A percentile compares a stretch with the other conserved stretches of the same genome.
Evolutionary conservation across 257 asterid genomes (phyloP).

Genomic region (Oldenlandia corymbosa): DNA sequence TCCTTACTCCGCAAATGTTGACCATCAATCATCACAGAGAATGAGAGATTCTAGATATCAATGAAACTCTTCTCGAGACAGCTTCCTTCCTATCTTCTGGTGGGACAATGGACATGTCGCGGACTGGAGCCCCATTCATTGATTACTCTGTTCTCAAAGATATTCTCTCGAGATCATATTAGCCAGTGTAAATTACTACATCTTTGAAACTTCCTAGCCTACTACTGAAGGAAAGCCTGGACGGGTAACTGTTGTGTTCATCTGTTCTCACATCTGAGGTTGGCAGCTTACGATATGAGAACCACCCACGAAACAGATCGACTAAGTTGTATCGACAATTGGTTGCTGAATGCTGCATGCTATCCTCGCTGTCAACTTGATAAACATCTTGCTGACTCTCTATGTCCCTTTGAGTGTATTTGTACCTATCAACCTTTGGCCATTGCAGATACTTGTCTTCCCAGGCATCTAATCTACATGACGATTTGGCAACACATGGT

Average conservation of each 20-base stretch:
- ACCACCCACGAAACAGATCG: slow-evolving; percentile 45
- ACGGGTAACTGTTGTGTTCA: slow-evolving; percentile 25
- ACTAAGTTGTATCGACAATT: slow-evolving; percentile 31
- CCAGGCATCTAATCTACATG: slow-evolving; percentile 1
- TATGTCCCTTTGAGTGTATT: slow-evolving; percentile 9
- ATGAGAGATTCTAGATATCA: neutral
- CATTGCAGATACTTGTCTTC: neutral
- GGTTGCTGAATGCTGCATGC: slow-evolving; percentile 11
- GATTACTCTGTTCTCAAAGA: slow-evolving; percentile 26
- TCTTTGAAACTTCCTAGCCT: slow-evolving; percentile 37
- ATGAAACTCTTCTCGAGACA: neutral
- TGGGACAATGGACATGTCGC: neutral
- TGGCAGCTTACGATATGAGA: slow-evolving; percentile 43
- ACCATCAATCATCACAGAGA: neutral
- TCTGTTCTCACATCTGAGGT: slow-evolving; percentile 26
- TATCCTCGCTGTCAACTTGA: slow-evolving; percentile 23
- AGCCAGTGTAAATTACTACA: slow-evolving; percentile 21
- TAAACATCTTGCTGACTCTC: slow-evolving; percentile 17
- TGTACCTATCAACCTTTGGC: slow-evolving; percentile 11
- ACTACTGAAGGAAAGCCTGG: slow-evolving; percentile 20
- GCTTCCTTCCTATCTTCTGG: neutral
- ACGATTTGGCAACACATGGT: slow-evolving; percentile 1
- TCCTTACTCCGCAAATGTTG: neutral
- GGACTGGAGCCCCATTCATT: slow-evolving; percentile 8
- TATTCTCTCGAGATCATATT: slow-evolving; percentile 20